Evolutionary conservation across 805 yeast genomes (phyloP), one percentile per base, ranked within the genome.

Genomic region (Wickerhamomyces subpelliculosus): DNA sequence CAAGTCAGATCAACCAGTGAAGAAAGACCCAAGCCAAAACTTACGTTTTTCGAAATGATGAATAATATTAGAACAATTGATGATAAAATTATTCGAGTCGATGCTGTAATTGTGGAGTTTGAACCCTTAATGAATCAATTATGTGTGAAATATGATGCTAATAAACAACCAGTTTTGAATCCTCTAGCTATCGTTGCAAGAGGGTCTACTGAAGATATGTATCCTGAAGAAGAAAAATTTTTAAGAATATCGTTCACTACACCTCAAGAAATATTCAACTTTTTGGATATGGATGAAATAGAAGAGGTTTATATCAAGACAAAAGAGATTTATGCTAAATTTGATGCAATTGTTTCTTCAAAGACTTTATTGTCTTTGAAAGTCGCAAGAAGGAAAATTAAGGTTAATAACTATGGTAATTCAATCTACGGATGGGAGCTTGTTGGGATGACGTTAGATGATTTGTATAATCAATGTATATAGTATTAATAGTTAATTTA

Each of bases 261-360:
- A 1, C 36, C 27, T 17, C 22, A 37, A 3, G 52, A 52, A 17
- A 35, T 49, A 1, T 34, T 42, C 20, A 36, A 32, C n/a, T 53
- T 53, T 36, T 31, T 52, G 14, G 49, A 42, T 2, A 38, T 50
- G 42, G 22, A 37, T 13, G 58, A 52, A 30, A 32, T 50, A 24
- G 58, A 53, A 35, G 51, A 48, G 21, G 43, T 43, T 3, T 53
- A 53, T 36, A 34, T 51, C 13, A 35, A 37, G 1, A 29, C 44
- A 4, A 28, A 34, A 10, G 39, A 38, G 13, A 21, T 47, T 18
- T 37, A 38, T 23, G 19, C 28, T 8, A 36, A 37, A 4, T 27
- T 52, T 21, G 13, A 23, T 4, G n/a, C 17, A 3, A 33, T 50
- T 3, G 8, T 47, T n/a, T 38, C 32, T 6, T 14, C 29, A 1